A percentile compares a stretch with the other conserved stretches of the same genome.
Conservation (phyloP, 495 filamentous ascomycete genomes). For the Friedmanniomyces simplex region DNA sequence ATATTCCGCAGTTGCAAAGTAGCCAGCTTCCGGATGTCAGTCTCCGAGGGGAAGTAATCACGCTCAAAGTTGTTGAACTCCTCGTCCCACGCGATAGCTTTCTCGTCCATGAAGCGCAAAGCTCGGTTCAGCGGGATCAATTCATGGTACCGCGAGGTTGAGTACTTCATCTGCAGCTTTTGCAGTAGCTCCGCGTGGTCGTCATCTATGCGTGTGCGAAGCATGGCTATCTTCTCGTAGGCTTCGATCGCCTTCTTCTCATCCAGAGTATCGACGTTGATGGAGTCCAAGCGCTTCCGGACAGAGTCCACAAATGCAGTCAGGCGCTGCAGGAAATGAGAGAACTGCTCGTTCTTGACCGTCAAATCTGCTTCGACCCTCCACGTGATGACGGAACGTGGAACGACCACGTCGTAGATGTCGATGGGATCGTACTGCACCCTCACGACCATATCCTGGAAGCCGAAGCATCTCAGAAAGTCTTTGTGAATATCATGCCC, state of each 20-base stretch:
- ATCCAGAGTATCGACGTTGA: slow-evolving; percentile 82
- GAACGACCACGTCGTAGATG: slow-evolving; percentile 91
- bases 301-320: slow-evolving; percentile 81
- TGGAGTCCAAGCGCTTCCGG: slow-evolving; percentile 67
- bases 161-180: slow-evolving; percentile 81
- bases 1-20: slow-evolving; percentile 89
- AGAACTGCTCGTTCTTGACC: slow-evolving; percentile 85
- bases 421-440: slow-evolving; percentile 89
- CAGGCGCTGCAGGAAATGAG: slow-evolving; percentile 65
- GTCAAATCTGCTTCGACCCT: slow-evolving; percentile 88
- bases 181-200: slow-evolving; percentile 62
- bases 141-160: slow-evolving; percentile 89
- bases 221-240: slow-evolving; percentile 63
- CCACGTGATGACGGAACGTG: slow-evolving; percentile 82
- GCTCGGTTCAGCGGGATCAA: slow-evolving; percentile 85
- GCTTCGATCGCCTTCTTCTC: slow-evolving; percentile 74
- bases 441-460: slow-evolving; percentile 70
- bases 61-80: slow-evolving; percentile 82
- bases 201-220: slow-evolving; percentile 66
- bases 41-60: slow-evolving; percentile 92
- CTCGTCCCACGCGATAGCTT: slow-evolving; percentile 86
- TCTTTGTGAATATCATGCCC: slow-evolving; percentile 87
- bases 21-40: slow-evolving; percentile 87
- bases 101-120: slow-evolving; percentile 80
- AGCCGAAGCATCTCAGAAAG: slow-evolving; percentile 85